phyloP scores from a whole-genome alignment of 73 alveolate species.

The Paramecium tetraurelia region DNA sequence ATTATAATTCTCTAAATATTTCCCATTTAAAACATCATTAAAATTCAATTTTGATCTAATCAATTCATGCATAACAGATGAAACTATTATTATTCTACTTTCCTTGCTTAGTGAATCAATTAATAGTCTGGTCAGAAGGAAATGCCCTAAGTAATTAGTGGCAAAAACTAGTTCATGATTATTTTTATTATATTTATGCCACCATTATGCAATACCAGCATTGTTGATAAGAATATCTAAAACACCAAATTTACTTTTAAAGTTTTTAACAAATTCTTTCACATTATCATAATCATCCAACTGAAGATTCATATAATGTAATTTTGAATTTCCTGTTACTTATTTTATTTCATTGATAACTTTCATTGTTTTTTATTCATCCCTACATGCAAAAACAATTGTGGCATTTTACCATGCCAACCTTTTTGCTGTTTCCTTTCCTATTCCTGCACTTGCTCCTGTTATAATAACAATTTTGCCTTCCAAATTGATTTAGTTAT shows the following conservation, averaged over 20 bases:
- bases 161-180: conserved; percentile 46
- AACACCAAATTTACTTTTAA: not conserved
- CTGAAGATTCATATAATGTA: conserved; percentile 2
- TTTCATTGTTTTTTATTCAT: conserved; percentile 20
- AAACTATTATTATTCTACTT: conserved; percentile 44
- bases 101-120: not conserved
- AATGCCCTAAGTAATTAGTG: conserved; percentile 61
- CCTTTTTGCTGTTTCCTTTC: conserved; percentile 50
- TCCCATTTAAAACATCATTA: conserved; percentile 19
- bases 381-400: conserved; percentile 57
- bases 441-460: conserved; percentile 64
- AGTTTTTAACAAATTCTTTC: not conserved
- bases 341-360: conserved; percentile 33
- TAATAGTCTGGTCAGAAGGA: conserved; percentile 21
- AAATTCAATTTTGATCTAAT: conserved; percentile 14
- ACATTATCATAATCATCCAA: conserved; percentile 30
- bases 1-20: conserved; percentile 38
- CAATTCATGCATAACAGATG: conserved; percentile 39
- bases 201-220: conserved; percentile 56
- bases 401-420: conserved; percentile 49
- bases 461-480: conserved; percentile 51
- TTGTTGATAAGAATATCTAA: conserved; percentile 53
- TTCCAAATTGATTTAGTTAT: not conserved
- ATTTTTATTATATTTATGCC: conserved; percentile 2
- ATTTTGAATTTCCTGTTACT: conserved; percentile 42